Base-by-base conservation (phyloP, 352 stramenopile species). In the Globisporangium nodosum region DNA sequence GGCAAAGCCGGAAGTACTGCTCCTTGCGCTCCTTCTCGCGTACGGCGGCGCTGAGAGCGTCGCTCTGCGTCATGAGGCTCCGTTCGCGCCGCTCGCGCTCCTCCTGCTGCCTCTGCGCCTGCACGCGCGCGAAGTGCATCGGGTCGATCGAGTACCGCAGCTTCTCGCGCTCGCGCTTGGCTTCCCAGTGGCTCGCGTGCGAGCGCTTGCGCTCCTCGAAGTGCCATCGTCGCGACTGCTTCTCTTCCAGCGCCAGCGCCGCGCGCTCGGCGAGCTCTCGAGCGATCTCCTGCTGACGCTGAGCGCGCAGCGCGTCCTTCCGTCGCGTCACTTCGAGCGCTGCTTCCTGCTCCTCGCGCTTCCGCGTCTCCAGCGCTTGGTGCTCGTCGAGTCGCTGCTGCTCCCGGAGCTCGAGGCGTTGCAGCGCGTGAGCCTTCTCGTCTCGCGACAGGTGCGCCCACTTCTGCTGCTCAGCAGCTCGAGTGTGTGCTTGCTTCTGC, bases 81-180 rank as follows among this genome's bases (percentile, higher is more conserved):
- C 60, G 75, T 43, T 85, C 79, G 20, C 78, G 71, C 9, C 81
- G 77, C 39, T 84, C 77, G 18, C 60, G 55, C 40, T 91, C 81
- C 20, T 85, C 66, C 1, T 71, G 43, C 42, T 74, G 56, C 39
- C 73, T 77, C 12, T 75, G 56, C 1, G 65, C 48, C 39, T 81
- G 65, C 12, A 78, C 62, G 18, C 76, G 73, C 4, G 65, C 60
- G 31, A 85, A 86, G 37, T 86, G 55, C 40, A 89, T 63, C 8
- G 81, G 81, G 43, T 91, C 81, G 1, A 81, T 56, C 1, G 68
- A 74, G 47, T 81, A 86, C 21, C 69, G 69, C 0, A 66, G 43
- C n/a, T 54, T 48, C 35, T 85, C 76, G 31, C 69, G 71, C 43
- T 81, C 79, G 3, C 81, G 76, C 35, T 81, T 86, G 0, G 60